Conservation (phyloP, 1,284 basidiomycete species). For the Puccinia horiana region DNA sequence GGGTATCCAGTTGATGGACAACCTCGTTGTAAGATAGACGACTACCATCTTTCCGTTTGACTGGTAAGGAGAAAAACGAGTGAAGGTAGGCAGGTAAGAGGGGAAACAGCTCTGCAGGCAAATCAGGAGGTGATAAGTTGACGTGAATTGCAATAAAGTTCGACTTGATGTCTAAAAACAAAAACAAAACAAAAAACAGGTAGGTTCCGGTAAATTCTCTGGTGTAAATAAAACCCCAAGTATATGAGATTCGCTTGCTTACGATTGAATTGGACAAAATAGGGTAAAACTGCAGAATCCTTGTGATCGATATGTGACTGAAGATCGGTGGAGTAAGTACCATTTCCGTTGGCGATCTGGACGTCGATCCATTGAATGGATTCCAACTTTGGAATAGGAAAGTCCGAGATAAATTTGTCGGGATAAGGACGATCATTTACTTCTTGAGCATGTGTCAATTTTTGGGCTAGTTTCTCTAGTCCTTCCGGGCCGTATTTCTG, state of each 20-base stretch:
- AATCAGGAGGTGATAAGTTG: conserved; percentile 65
- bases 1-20: conserved; percentile 82
- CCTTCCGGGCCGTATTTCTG: conserved; percentile 76
- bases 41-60: conserved; percentile 72
- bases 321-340: conserved; percentile 59
- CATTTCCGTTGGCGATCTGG: conserved; percentile 64
- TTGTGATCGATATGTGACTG: conserved; percentile 73
- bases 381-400: conserved; percentile 82
- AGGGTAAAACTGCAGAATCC: conserved; percentile 68
- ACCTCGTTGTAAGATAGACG: conserved; percentile 82
- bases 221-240: background rate
- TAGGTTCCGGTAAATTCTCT: background rate
- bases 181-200: conserved; percentile 67
- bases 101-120: conserved; percentile 55
- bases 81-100: conserved; percentile 80
- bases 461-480: conserved; percentile 70
- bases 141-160: conserved; percentile 77
- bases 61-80: conserved; percentile 85
- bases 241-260: no score
- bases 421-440: conserved; percentile 86
- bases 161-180: conserved; percentile 65
- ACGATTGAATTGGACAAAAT: conserved; percentile 82
- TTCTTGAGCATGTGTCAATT: conserved; percentile 78
- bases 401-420: conserved; percentile 72
- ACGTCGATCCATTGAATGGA: conserved; percentile 94